Conservation (phyloP, 208 protist species). For the Trypanosomatidae sp. region DNA sequence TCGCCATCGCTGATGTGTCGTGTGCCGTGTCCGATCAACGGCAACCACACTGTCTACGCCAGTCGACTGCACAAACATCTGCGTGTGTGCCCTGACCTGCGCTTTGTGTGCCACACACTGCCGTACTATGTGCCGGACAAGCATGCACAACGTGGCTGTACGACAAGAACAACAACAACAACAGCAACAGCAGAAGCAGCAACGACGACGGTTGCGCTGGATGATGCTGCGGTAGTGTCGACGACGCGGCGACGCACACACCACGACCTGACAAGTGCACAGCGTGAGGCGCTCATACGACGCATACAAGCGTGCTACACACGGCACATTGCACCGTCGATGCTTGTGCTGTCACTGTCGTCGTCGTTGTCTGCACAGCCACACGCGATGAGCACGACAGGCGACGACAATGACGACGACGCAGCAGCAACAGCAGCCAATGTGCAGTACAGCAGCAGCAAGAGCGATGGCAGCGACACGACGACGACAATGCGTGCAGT, state of each 20-base stretch:
- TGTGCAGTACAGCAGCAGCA: no score
- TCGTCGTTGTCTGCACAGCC: no score
- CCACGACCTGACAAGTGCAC: no score
- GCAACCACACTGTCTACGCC: conserved; percentile 58
- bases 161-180: not conserved
- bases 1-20: conserved; percentile 2
- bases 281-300: no score
- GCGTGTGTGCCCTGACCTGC: conserved; percentile 59
- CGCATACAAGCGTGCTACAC: no score
- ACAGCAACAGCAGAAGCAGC: not conserved
- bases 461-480: not conserved
- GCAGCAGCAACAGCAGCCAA: no score
- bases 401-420: no score
- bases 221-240: not conserved
- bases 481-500: conserved; percentile 1
- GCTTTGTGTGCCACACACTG: conserved; percentile 18
- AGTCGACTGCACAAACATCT: conserved; percentile 40
- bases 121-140: conserved; percentile 33
- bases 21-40: conserved; percentile 67
- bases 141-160: conserved; percentile 17
- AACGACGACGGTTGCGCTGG: not conserved
- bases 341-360: no score
- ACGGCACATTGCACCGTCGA: no score
- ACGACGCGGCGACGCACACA: not conserved
- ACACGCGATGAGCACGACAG: no score